Evolutionary conservation across 1,284 basidiomycete genomes (phyloP).

Genomic region (Phellopilus nigrolimitatus): DNA sequence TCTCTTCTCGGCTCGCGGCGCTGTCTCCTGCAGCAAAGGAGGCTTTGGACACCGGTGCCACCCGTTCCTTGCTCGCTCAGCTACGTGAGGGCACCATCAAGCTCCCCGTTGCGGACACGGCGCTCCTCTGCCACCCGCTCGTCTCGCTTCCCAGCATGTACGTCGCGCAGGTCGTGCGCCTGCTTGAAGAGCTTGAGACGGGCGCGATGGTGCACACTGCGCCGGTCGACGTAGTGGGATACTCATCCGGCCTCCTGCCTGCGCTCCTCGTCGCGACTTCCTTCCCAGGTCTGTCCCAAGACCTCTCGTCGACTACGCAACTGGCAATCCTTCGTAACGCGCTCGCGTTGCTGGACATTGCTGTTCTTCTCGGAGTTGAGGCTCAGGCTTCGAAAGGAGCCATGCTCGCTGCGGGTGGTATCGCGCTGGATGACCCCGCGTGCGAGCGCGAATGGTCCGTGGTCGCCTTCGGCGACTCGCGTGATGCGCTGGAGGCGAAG

Average conservation of each 20-base stretch:
- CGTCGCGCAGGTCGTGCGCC: conserved; percentile 16
- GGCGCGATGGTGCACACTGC: background rate
- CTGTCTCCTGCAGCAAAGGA: background rate
- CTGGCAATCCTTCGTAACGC: conserved; percentile 10
- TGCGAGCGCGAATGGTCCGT: conserved; percentile 16
- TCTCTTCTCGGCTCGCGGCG: conserved; percentile 5
- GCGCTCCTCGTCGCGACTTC: conserved; percentile 20
- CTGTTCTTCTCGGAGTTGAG: conserved; percentile 12
- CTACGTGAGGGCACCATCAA: conserved; percentile 4
- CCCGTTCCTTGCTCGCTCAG: conserved; percentile 3
- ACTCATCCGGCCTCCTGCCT: conserved; percentile 19
- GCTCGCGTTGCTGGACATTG: conserved; percentile 13
- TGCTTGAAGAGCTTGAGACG: conserved; percentile 13
- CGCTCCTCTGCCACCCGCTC: conserved; percentile 12
- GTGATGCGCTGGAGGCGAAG: conserved; percentile 10
- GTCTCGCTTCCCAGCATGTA: conserved; percentile 19
- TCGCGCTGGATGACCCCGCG: conserved; percentile 15
- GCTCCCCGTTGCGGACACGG: conserved; percentile 9
- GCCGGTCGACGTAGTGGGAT: conserved; percentile 13
- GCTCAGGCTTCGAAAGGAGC: conserved; percentile 10
- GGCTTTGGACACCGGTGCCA: conserved; percentile 10
- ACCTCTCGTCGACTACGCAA: background rate
- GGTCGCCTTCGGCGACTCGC: conserved; percentile 16
- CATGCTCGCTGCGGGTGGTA: conserved; percentile 8
- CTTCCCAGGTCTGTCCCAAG: background rate